Conservation (phyloP, 2,329 filamentous ascomycete species). For the Trichoderma sp. region DNA sequence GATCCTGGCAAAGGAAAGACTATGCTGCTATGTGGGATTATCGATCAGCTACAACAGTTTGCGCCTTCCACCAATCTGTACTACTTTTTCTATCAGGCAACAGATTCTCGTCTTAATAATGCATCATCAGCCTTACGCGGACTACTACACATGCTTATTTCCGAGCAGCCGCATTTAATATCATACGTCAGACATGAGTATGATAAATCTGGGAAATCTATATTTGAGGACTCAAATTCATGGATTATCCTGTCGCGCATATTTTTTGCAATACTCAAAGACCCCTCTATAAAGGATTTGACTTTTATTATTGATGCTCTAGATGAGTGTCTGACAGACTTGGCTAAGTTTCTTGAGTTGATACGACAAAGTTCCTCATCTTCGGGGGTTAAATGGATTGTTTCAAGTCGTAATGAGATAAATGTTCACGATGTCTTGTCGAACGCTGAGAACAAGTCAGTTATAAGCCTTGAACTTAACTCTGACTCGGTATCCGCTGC, state of each 20-base stretch:
- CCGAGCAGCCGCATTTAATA: neutral
- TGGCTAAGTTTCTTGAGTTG: neutral
- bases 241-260: neutral
- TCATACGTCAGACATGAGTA: neutral
- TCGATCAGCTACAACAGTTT: neutral
- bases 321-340: neutral
- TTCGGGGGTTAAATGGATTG: neutral
- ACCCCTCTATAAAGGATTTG: neutral
- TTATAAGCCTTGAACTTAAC: neutral
- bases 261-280: neutral
- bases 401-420: neutral
- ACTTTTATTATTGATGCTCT: neutral
- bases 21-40: neutral
- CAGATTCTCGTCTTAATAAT: neutral
- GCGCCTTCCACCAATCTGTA: accelerated
- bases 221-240: neutral
- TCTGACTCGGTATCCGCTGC: neutral
- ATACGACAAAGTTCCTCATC: neutral
- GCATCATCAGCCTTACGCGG: neutral
- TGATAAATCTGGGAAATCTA: neutral
- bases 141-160: neutral
- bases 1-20: neutral
- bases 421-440: neutral
- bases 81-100: neutral
- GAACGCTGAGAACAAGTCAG: neutral